A percentile compares a stretch with the other conserved stretches of the same genome.
Conservation (phyloP, 2,329 filamentous ascomycete genomes). For the Colletotrichum brevisporum region DNA sequence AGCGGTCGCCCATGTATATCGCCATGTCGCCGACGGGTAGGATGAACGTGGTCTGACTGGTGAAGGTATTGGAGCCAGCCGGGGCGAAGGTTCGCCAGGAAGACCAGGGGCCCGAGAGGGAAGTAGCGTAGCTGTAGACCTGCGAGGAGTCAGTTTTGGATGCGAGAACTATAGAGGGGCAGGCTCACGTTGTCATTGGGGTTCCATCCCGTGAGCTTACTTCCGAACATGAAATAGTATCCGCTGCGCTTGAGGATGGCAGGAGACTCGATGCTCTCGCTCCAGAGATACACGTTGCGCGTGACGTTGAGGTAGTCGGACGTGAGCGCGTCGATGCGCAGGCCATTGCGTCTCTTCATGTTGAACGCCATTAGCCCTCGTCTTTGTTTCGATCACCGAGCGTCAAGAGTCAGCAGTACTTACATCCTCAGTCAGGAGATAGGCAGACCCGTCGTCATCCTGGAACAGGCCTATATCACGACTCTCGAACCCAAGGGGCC, state of each 20-base stretch:
- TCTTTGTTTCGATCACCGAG: too few relatives aligned
- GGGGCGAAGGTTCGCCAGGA: constrained; percentile 72
- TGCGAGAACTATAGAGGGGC: neutral
- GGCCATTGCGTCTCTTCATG: constrained; percentile 31
- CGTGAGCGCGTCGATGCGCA: constrained; percentile 68
- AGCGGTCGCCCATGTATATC: constrained; percentile 78
- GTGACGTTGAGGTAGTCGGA: constrained; percentile 69
- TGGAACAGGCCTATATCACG: constrained; percentile 73
- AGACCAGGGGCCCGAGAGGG: constrained; percentile 72
- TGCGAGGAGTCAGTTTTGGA: constrained; percentile 30
- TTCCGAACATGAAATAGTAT: constrained; percentile 77
- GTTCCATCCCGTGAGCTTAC: constrained; percentile 68
- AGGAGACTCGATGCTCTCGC: constrained; percentile 71
- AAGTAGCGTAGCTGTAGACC: constrained; percentile 70
- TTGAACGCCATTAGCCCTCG: neutral
- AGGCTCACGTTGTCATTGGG: constrained; percentile 72
- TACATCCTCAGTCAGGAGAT: constrained; percentile 71
- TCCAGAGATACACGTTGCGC: constrained; percentile 65
- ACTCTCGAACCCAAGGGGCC: constrained; percentile 48
- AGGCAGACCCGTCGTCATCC: constrained; percentile 72
- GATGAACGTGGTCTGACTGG: constrained; percentile 74
- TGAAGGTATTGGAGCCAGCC: constrained; percentile 69
- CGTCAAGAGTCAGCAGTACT: constrained; percentile 1
- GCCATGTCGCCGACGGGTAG: constrained; percentile 59
- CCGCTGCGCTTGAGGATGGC: constrained; percentile 73